Evolutionary conservation across 2,329 filamentous ascomycete genomes (phyloP), one percentile per base, ranked within the genome.

Genomic region (Neonectria coccinea): DNA sequence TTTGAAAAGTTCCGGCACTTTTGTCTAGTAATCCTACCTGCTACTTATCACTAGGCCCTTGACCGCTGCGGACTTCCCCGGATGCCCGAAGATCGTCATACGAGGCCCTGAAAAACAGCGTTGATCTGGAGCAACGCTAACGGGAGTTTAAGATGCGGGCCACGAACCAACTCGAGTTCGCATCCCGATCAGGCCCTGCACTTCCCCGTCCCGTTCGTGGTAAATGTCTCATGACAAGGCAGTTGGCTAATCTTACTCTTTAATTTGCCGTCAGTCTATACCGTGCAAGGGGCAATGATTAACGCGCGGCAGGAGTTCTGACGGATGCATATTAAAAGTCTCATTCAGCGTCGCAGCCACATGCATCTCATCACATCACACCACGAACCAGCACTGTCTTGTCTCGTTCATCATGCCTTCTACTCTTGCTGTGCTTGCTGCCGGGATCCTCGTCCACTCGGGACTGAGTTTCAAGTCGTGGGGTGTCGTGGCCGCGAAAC

Each of bases 401-500:
- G 11, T 41, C 39, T 29, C 45, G 48, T 48, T 58, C 64, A 68
- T 22, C 20, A 72, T 72, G 70, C 64, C 70, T 60, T 66, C 70
- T 31, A 8, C 53, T 33, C 42, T 70, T 39, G 47, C 68, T 61
- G 56, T 69, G 16, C 45, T 72, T 53, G 60, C 59, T 59, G 68
- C 65, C 22, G 70, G 68, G 47, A 27, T 62, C 44, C 59, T 70
- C 16, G 55, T 60, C 31, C 59, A 67, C 20, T 56, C 64, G 39
- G 57, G 65, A n/a, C 36, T 67, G 45, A 54, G 50, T 22, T 44
- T 53, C 53, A 20, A 41, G 5, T 50, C 58, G 12, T 67, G 50
- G 50, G 67, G 67, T 20, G 67, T 45, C 2, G 29, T 62, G 90
- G 91, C 65, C 90, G 89, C 54, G 12, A 62, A 71, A 67, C 20